These are phyloP conservation scores for Lactuca saligna DNA, from an alignment of 129 eudicot genomes.

Conservation along the genomic window DNA sequence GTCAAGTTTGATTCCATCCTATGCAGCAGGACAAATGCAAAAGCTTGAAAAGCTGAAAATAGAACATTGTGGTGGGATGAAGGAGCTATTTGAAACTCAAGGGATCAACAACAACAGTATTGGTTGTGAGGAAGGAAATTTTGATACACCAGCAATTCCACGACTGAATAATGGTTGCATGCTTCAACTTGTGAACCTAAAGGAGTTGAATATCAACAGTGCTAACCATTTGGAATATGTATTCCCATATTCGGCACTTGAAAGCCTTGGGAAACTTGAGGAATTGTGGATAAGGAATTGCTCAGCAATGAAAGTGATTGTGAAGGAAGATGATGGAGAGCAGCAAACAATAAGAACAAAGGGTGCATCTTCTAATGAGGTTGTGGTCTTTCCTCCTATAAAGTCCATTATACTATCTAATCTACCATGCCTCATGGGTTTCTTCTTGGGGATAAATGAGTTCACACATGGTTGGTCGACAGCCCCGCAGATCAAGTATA, in stretches of 20 bases:
- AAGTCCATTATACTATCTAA: neutral
- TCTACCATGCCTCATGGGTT: too few species aligned
- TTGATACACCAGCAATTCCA: too few species aligned
- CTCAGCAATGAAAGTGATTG: conserved; percentile 13
- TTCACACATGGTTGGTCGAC: too few species aligned
- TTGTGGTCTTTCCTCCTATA: conserved; percentile 5
- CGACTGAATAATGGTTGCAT: neutral
- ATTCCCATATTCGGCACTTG: conserved; percentile 9
- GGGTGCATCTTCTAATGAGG: neutral
- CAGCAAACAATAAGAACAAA: neutral
- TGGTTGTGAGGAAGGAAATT: too few species aligned
- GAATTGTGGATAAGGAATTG: neutral
- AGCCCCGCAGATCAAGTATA: too few species aligned
- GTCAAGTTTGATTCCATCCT: too few species aligned
- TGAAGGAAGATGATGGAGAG: conserved; percentile 8
- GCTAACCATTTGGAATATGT: conserved; percentile 9
- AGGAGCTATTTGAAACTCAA: too few species aligned
- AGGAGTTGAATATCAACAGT: neutral
- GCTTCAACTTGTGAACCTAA: neutral
- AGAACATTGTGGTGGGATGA: too few species aligned
- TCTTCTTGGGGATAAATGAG: too few species aligned
- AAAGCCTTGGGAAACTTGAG: neutral
- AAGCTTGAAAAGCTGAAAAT: too few species aligned
- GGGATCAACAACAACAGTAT: neutral
- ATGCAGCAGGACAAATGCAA: too few species aligned